Conservation (phyloP, 768 basidiomycete species). For the Tylopilus felleus region DNA sequence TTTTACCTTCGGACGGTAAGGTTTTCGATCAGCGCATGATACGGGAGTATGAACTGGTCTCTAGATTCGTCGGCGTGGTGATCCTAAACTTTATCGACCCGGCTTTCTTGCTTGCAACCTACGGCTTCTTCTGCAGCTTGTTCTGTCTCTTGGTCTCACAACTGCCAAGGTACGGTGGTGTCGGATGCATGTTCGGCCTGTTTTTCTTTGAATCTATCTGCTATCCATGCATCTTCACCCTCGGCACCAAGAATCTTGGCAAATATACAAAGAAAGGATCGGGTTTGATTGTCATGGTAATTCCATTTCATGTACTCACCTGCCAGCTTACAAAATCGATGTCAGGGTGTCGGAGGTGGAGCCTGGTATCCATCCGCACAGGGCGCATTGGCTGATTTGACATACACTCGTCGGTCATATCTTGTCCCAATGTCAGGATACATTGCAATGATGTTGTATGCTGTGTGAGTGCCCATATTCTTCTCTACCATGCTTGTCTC, state of each 20-base stretch:
- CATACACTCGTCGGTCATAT: conserved; percentile 53
- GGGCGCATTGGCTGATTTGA: conserved; percentile 48
- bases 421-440: conserved; percentile 60
- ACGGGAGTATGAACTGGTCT: conserved; percentile 11
- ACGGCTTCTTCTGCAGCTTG: conserved; percentile 47
- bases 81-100: conserved; percentile 65
- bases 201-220: conserved; percentile 80
- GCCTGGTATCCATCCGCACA: conserved; percentile 70
- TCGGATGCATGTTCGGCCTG: conserved; percentile 59
- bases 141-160: conserved; percentile 52
- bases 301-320: background rate
- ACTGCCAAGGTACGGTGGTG: conserved; percentile 49
- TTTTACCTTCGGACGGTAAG: conserved; percentile 58
- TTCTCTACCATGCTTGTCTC: background rate
- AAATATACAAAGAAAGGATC: conserved; percentile 59
- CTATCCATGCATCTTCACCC: conserved; percentile 66
- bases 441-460: conserved; percentile 54
- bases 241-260: conserved; percentile 63
- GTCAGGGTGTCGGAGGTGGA: conserved; percentile 56
- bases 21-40: background rate
- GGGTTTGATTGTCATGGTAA: conserved; percentile 60
- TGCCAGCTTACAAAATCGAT: background rate
- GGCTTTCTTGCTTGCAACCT: conserved; percentile 55
- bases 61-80: conserved; percentile 56
- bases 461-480: conserved; percentile 41